Evolutionary conservation across 768 basidiomycete genomes (phyloP).

Genomic region (Cubamyces sp.): DNA sequence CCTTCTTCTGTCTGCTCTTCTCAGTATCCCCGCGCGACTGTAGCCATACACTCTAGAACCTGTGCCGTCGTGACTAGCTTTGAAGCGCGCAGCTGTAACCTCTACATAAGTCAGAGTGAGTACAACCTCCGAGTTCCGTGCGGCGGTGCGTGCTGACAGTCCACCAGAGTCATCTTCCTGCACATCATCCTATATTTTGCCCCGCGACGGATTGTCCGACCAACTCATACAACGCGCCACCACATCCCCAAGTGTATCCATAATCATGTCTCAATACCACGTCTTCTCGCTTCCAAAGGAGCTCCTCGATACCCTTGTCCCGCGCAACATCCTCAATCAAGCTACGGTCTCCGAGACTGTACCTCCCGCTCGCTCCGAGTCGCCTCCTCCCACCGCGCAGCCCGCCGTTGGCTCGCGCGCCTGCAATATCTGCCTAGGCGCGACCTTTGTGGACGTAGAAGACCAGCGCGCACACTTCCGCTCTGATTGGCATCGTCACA

Average conservation of each 20-base stretch:
- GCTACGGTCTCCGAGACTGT: conserved; percentile 34
- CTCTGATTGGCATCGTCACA: conserved; percentile 98
- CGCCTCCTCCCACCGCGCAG: conserved; percentile 37
- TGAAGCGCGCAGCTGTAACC: background rate
- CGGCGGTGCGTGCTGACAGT: conserved; percentile 14
- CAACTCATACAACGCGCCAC: background rate
- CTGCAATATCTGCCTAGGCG: conserved; percentile 75
- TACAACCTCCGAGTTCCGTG: conserved; percentile 14
- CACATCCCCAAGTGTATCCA: conserved; percentile 7
- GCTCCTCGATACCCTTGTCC: conserved; percentile 70
- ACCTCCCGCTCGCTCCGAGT: conserved; percentile 35
- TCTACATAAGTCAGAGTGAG: conserved; percentile 14
- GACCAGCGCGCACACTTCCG: conserved; percentile 87
- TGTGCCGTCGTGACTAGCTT: background rate
- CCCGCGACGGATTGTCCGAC: background rate
- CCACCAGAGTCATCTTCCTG: conserved; percentile 20
- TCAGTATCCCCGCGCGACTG: background rate
- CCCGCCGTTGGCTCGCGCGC: conserved; percentile 49
- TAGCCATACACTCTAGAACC: background rate
- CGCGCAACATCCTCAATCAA: conserved; percentile 60
- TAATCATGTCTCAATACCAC: conserved; percentile 48
- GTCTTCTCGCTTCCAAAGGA: conserved; percentile 74
- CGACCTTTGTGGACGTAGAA: conserved; percentile 71
- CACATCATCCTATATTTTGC: conserved; percentile 6
- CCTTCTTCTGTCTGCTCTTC: background rate